Evolutionary conservation across 2,329 filamentous ascomycete species (phyloP).

Genomic region (Ophiostoma sp.): DNA sequence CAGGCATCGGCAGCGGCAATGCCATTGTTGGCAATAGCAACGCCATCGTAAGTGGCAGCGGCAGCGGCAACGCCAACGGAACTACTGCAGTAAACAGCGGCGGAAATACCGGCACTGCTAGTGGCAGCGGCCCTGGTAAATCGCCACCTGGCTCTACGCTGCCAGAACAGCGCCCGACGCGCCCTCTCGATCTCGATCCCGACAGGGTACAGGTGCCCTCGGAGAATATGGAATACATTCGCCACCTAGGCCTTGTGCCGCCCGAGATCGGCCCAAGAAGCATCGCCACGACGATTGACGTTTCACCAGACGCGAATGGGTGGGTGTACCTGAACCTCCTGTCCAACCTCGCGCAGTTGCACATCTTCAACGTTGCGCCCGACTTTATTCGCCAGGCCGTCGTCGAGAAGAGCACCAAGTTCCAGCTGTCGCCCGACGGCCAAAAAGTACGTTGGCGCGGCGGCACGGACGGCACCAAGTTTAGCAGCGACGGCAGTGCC

Average conservation of each 20-base stretch:
- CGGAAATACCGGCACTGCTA: conserved; percentile 16
- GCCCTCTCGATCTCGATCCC: conserved; percentile 70
- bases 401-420: conserved; percentile 62
- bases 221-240: conserved; percentile 76
- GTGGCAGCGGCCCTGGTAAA: conserved; percentile 29
- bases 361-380: conserved; percentile 76
- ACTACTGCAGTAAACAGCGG: too few species aligned
- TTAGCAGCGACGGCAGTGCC: conserved; percentile 56
- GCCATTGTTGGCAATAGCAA: conserved; percentile 22
- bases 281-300: conserved; percentile 39
- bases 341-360: conserved; percentile 74
- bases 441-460: conserved; percentile 76
- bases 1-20: conserved; percentile 12
- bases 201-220: conserved; percentile 67
- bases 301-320: conserved; percentile 59
- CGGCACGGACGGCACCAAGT: conserved; percentile 57
- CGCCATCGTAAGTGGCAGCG: conserved; percentile 19
- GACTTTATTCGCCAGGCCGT: conserved; percentile 72
- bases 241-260: conserved; percentile 63
- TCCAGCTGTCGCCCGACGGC: conserved; percentile 72
- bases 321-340: conserved; percentile 81
- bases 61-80: conserved; percentile 22
- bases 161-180: conserved; percentile 69
- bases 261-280: conserved; percentile 48
- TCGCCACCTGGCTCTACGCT: conserved; percentile 38